Percentiles rank a stretch among this genome's conserved stretches.
phyloP scores from a whole-genome alignment of 2,329 filamentous ascomycete genomes.

The Thermoascus crustaceus region DNA sequence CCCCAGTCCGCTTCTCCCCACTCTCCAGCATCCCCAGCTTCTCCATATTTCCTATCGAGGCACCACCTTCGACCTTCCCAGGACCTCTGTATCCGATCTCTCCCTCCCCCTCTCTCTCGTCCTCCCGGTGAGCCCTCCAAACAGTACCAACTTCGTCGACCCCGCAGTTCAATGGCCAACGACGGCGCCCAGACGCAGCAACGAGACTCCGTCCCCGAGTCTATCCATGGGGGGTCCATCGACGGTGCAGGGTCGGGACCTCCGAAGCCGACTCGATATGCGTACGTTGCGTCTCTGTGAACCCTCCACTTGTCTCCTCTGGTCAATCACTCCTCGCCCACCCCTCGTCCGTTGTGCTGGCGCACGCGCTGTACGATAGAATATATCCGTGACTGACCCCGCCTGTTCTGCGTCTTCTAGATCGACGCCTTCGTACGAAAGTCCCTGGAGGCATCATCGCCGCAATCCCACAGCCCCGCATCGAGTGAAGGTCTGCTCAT shows the following conservation, averaged over 20 bases:
- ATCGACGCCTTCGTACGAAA: constrained; percentile 52
- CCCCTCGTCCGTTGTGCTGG: neutral
- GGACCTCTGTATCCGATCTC: too few species aligned
- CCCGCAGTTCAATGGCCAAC: constrained; percentile 10
- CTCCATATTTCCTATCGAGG: neutral
- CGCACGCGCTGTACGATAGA: neutral
- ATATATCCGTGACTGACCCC: neutral
- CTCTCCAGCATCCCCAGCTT: constrained; percentile 1
- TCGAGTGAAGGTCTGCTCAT: constrained; percentile 51
- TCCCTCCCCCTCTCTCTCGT: neutral
- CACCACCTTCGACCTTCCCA: too few species aligned
- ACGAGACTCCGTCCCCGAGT: constrained; percentile 4
- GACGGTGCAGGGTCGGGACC: constrained; percentile 9
- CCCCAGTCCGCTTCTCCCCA: too few species aligned
- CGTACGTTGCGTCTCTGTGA: constrained; percentile 14
- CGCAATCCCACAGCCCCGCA: constrained; percentile 53
- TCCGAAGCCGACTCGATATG: constrained; percentile 17
- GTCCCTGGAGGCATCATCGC: constrained; percentile 57
- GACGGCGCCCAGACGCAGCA: constrained; percentile 13
- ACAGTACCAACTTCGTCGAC: neutral
- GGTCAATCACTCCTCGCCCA: neutral
- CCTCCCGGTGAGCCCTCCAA: neutral
- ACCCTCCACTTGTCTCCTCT: neutral
- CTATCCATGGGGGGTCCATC: constrained; percentile 6
- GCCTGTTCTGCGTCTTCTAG: constrained; percentile 26